These are phyloP conservation scores for Juncus effusus DNA, from an alignment of 176 grass and related monocot species.

Conservation along the genomic window DNA sequence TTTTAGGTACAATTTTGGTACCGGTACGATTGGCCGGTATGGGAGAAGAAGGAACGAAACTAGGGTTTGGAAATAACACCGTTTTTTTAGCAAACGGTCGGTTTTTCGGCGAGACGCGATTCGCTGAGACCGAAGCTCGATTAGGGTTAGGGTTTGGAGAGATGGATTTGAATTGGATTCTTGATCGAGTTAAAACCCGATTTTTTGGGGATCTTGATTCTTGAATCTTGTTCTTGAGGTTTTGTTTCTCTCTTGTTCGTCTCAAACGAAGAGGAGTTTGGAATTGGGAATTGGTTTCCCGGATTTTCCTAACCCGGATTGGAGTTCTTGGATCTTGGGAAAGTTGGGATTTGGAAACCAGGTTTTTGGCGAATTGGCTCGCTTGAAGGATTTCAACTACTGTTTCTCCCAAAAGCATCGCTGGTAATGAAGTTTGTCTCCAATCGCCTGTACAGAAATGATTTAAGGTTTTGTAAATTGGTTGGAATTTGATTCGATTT, in stretches of 20 bases:
- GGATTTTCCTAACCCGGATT: conserved; percentile 19
- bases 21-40: conserved; percentile 28
- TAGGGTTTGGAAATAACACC: conserved; percentile 79
- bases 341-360: conserved; percentile 14
- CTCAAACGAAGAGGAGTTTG: conserved; percentile 39
- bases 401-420: conserved; percentile 77
- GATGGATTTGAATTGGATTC: conserved; percentile 70
- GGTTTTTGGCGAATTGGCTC: conserved; percentile 57
- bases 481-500: background rate
- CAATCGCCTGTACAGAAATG: conserved; percentile 42
- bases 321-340: conserved; percentile 52
- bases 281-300: conserved; percentile 26
- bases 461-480: background rate
- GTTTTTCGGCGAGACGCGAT: conserved; percentile 66
- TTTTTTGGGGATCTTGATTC: conserved; percentile 48
- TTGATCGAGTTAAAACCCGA: conserved; percentile 40
- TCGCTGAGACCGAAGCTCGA: conserved; percentile 34
- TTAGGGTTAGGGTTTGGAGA: conserved; percentile 37
- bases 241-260: conserved; percentile 76
- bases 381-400: conserved; percentile 76
- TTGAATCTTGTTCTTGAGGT: conserved; percentile 23
- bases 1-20: conserved; percentile 32
- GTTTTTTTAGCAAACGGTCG: conserved; percentile 74
- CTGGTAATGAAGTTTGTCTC: conserved; percentile 64
- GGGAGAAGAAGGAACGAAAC: conserved; percentile 36